Evolutionary conservation across 768 basidiomycete genomes (phyloP).

Genomic region (Panus rudis): DNA sequence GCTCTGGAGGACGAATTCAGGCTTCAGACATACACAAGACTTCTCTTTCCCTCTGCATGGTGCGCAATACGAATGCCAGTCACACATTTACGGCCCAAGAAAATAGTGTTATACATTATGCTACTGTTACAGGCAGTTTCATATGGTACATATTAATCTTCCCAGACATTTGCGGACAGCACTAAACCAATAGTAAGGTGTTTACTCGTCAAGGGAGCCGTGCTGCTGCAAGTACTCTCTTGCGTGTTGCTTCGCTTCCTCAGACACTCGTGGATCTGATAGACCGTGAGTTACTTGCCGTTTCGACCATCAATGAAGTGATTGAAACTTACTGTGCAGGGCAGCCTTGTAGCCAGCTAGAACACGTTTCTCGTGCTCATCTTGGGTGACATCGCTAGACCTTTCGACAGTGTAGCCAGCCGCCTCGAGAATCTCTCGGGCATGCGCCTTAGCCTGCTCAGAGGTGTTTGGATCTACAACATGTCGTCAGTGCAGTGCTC

Average conservation of each 20-base stretch:
- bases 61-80: too few species aligned
- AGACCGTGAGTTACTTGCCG: not conserved
- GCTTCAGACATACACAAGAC: too few species aligned
- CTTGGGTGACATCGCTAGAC: conserved; percentile 23
- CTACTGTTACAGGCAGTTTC: too few species aligned
- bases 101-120: too few species aligned
- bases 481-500: not conserved
- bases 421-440: conserved; percentile 44
- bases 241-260: conserved; percentile 43
- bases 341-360: conserved; percentile 53
- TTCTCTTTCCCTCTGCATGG: too few species aligned
- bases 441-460: conserved; percentile 43
- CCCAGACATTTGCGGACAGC: too few species aligned
- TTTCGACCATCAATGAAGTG: not conserved
- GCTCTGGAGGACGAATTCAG: too few species aligned
- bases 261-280: conserved; percentile 31
- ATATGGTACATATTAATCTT: too few species aligned
- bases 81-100: too few species aligned
- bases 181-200: too few species aligned
- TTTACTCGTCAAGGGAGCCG: conserved; percentile 13
- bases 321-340: conserved; percentile 39
- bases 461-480: conserved; percentile 28
- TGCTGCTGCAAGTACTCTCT: conserved; percentile 30
- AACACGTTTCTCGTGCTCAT: conserved; percentile 40
- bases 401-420: conserved; percentile 31